Percentiles rank a stretch among this genome's conserved stretches.
Evolutionary conservation across 2,329 filamentous ascomycete genomes (phyloP).

Genomic region (Phoma sp.): DNA sequence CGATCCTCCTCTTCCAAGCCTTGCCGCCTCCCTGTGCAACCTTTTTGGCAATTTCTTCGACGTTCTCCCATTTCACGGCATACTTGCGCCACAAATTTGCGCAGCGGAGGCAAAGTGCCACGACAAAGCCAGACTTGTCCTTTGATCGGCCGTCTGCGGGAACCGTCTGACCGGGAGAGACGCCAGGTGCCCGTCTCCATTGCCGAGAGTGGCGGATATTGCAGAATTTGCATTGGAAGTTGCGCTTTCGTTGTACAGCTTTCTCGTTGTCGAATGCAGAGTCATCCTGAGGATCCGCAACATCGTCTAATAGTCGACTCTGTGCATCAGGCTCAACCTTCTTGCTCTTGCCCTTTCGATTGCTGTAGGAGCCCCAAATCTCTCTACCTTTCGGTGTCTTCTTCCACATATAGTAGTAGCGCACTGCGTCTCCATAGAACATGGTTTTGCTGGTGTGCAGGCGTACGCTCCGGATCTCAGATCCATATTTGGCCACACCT

Average conservation of each 20-base stretch:
- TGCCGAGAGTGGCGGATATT: conserved; percentile 78
- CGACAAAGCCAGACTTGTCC: conserved; percentile 76
- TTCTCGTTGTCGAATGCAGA: conserved; percentile 94
- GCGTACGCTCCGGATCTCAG: conserved; percentile 82
- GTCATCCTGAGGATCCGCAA: conserved; percentile 91
- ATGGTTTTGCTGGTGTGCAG: conserved; percentile 81
- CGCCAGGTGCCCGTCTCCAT: conserved; percentile 88
- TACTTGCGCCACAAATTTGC: conserved; percentile 95
- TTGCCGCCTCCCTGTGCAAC: conserved; percentile 78
- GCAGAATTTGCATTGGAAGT: conserved; percentile 95
- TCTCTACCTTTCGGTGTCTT: conserved; percentile 84
- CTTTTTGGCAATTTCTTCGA: conserved; percentile 90
- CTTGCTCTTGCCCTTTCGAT: conserved; percentile 89
- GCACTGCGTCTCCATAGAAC: conserved; percentile 78
- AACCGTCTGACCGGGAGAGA: conserved; percentile 72
- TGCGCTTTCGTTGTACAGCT: conserved; percentile 76
- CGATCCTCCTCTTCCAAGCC: conserved; percentile 85
- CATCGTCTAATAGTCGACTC: conserved; percentile 84
- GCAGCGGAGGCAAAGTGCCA: conserved; percentile 88
- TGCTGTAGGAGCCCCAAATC: conserved; percentile 88
- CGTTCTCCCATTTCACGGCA: conserved; percentile 92
- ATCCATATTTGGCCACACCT: conserved; percentile 86
- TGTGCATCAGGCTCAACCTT: conserved; percentile 61
- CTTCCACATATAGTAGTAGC: conserved; percentile 98
- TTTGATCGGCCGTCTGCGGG: conserved; percentile 73